phyloP scores from a whole-genome alignment of 257 asterid genomes.

The Nicotiana obtusifolia region DNA sequence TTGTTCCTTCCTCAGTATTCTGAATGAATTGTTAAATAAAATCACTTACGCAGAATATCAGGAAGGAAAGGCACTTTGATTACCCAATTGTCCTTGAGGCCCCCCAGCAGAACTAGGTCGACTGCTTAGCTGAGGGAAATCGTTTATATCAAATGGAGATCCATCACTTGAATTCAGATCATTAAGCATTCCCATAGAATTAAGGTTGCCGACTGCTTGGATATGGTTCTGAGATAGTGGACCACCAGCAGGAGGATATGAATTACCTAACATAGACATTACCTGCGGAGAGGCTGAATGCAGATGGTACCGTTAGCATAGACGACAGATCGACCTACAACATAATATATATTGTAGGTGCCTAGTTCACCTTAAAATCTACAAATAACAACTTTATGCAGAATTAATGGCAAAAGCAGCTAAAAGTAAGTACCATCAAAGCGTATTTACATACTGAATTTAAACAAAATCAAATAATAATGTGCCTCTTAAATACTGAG shows the following conservation, averaged over 20 bases:
- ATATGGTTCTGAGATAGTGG: constrained; percentile 81
- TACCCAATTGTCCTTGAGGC: constrained; percentile 93
- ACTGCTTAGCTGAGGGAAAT: constrained; percentile 88
- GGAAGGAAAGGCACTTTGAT: constrained; percentile 13
- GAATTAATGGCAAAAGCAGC: background rate
- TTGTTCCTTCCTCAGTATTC: constrained; percentile 13
- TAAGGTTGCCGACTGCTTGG: constrained; percentile 63
- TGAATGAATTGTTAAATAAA: constrained; percentile 16
- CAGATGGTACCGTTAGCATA: constrained; percentile 21
- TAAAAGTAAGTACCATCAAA: background rate
- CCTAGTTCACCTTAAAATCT: background rate
- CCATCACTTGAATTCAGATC: constrained; percentile 83
- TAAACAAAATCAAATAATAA: background rate
- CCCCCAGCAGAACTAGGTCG: constrained; percentile 99
- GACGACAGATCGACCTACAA: background rate
- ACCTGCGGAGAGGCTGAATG: constrained; percentile 96
- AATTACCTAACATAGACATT: constrained; percentile 75
- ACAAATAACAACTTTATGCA: constrained; percentile 1
- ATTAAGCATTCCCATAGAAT: constrained; percentile 74
- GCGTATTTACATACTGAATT: background rate
- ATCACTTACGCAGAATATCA: constrained; percentile 14
- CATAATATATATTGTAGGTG: background rate
- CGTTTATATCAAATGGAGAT: constrained; percentile 88
- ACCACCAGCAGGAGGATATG: constrained; percentile 80
- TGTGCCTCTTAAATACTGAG: background rate